Base-by-base conservation (phyloP, 352 stramenopile genomes). In the Peronosclerospora sorghi region DNA sequence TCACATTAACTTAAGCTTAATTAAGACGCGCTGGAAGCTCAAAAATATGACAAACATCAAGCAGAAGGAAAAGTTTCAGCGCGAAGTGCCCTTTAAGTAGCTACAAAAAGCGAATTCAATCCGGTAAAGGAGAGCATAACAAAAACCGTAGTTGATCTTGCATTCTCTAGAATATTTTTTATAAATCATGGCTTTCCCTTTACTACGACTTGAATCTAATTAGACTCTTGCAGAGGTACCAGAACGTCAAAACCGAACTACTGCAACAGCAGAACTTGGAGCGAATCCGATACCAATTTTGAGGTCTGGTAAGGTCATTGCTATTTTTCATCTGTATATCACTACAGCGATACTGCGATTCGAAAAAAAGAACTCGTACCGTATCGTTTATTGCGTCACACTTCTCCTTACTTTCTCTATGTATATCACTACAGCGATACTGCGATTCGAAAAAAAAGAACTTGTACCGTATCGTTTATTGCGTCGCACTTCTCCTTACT, bases 1-100 rank as follows among this genome's bases (percentile, higher is more conserved):
- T 92, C 92, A 5, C 91, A 97, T 62, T 96, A 97, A 70, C 96
- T 97, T 58, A 98, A 98, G 65, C 66, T 95, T 21, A 97, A 97
- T 46, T 88, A 88, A 27, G 94, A 98, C 55, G 80, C 82, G 5
- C 59, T 97, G 36, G 90, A 97, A 54, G 86, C 21, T 26, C 21
- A 86, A 97, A 52, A 97, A 96, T 57, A 97, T 89, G 83, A 79
- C 86, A n/a, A 95, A 93, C 56, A 64, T 86, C 48, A 96, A 95
- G 56, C 87, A 97, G 61, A 86, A 96, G 47, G 92, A 97, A 50
- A 89, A 97, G 72, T 90, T 94, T 48, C 86, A 96, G 57, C 78
- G 92, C 34, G 94, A 98, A 48, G 74, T 83, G 37, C 92, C 94
- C 41, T 97, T 97, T 64, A 97, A 97, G 59, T 73, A 92, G 54